phyloP scores from a whole-genome alignment of 306 rosid species.

The Cucurbita moschata region DNA sequence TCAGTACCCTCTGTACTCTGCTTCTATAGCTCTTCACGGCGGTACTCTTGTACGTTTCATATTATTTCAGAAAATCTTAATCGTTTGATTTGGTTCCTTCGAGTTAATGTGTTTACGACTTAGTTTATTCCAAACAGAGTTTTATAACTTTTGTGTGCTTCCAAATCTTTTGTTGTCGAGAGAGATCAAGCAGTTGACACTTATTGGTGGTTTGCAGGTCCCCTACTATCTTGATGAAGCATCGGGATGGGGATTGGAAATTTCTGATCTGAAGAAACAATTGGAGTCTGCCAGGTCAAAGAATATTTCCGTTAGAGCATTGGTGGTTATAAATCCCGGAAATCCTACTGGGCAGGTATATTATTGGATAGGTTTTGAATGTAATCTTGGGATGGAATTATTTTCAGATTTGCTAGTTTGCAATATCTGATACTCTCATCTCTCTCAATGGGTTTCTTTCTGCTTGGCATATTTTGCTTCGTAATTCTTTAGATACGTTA shows the following conservation, averaged over 20 bases:
- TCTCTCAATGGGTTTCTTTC: not conserved
- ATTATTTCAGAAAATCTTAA: not conserved
- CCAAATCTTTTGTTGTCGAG: not conserved
- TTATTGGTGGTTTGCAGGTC: slow-evolving; percentile 30
- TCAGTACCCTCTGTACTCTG: slow-evolving; percentile 63
- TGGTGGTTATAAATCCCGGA: slow-evolving; percentile 93
- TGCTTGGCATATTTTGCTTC: not conserved
- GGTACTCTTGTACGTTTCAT: slow-evolving; percentile 27
- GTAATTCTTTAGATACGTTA: not conserved
- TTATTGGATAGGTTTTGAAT: not conserved
- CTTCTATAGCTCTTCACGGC: slow-evolving; percentile 62
- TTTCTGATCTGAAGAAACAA: slow-evolving; percentile 59
- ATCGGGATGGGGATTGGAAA: slow-evolving; percentile 81
- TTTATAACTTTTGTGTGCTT: not conserved
- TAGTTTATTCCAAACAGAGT: not conserved
- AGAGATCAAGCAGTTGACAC: not conserved
- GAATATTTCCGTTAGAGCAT: slow-evolving; percentile 68
- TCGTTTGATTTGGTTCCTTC: not conserved
- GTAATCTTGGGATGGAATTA: not conserved
- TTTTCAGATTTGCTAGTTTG: not conserved
- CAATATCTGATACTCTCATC: not conserved
- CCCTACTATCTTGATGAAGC: slow-evolving; percentile 86
- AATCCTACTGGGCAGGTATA: slow-evolving; percentile 96
- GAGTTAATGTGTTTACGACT: not conserved
- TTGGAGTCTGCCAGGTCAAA: slow-evolving; percentile 57